phyloP scores from a whole-genome alignment of 192 early-diverging fungal genomes.

The Lobulomyces angularis region DNA sequence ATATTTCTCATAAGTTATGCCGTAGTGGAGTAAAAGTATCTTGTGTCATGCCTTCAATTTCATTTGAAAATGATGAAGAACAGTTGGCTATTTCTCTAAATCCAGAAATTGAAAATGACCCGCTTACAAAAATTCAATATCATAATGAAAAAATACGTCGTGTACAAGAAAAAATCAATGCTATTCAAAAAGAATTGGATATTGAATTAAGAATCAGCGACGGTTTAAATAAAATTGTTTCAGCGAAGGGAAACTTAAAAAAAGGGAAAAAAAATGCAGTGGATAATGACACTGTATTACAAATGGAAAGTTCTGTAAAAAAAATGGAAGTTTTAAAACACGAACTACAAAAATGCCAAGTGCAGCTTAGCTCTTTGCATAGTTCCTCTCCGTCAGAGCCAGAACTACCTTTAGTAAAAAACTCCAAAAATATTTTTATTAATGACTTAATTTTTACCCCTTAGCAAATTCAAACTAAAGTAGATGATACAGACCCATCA shows the following conservation, averaged over 20 bases:
- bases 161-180: conserved; percentile 34
- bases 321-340: conserved; percentile 32
- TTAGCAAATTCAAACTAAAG: conserved; percentile 9
- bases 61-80: conserved; percentile 13
- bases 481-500: not conserved
- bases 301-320: conserved; percentile 21
- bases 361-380: conserved; percentile 23
- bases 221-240: conserved; percentile 27
- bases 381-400: conserved; percentile 12
- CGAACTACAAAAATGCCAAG: conserved; percentile 27
- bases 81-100: conserved; percentile 7
- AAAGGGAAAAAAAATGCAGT: not conserved
- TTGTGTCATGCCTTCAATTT: conserved; percentile 19
- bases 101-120: not conserved
- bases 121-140: conserved; percentile 2
- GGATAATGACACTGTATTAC: conserved; percentile 21
- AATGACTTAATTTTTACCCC: not conserved
- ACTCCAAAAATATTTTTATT: conserved; percentile 1
- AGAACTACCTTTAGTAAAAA: not conserved
- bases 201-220: conserved; percentile 46
- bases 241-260: conserved; percentile 17
- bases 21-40: conserved; percentile 23
- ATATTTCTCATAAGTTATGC: conserved; percentile 36
- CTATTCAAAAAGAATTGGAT: conserved; percentile 36
- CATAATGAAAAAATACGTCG: conserved; percentile 23